phyloP scores from a whole-genome alignment of 1,284 basidiomycete genomes.

The Ganoderma boninense region DNA sequence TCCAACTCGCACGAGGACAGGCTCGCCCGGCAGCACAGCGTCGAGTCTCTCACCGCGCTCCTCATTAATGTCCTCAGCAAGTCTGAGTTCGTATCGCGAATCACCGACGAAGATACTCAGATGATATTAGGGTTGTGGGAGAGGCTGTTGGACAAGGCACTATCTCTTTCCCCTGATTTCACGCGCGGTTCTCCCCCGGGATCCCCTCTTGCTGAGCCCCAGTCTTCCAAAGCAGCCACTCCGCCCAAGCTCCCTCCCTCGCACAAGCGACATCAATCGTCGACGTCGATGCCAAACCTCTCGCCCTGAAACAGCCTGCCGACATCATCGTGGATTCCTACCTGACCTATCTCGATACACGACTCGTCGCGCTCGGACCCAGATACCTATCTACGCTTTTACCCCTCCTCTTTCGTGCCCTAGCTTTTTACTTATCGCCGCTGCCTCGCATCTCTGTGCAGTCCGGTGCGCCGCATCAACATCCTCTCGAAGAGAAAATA shows the following conservation, averaged over 20 bases:
- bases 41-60: conserved; percentile 65
- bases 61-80: conserved; percentile 59
- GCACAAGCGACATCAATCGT: conserved; percentile 67
- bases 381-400: conserved; percentile 62
- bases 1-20: conserved; percentile 51
- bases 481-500: conserved; percentile 60
- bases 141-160: conserved; percentile 59
- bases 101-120: conserved; percentile 63
- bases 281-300: conserved; percentile 51
- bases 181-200: conserved; percentile 36
- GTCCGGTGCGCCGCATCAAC: conserved; percentile 46
- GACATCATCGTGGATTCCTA: conserved; percentile 71
- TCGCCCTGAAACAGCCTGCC: conserved; percentile 48
- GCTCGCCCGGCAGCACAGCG: conserved; percentile 65
- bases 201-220: conserved; percentile 37
- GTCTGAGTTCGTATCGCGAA: conserved; percentile 61
- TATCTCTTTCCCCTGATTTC: conserved; percentile 49
- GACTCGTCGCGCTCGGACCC: conserved; percentile 64
- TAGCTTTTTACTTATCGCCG: conserved; percentile 68
- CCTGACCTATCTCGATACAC: conserved; percentile 66
- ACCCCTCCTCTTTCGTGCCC: conserved; percentile 74
- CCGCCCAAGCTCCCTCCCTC: conserved; percentile 43
- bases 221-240: conserved; percentile 39
- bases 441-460: conserved; percentile 69
- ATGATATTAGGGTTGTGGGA: conserved; percentile 66